These are phyloP conservation scores for Hanseniaspora singularis DNA, from an alignment of 805 yeast genomes.

Conservation along the genomic window DNA sequence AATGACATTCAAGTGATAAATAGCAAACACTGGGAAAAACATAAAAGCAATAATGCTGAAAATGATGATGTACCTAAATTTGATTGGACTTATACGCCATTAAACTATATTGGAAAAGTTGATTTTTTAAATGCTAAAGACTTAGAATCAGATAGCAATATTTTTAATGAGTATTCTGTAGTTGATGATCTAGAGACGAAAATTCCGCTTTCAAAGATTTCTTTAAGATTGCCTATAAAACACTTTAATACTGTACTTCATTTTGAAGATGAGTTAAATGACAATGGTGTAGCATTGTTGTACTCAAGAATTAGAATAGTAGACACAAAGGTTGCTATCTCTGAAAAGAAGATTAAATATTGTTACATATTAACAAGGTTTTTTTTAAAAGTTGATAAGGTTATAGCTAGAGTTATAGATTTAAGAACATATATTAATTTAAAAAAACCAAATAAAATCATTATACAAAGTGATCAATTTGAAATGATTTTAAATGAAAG, in stretches of 20 bases:
- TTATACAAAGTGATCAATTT: conserved; percentile 30
- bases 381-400: conserved; percentile 82
- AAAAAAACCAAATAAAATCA: conserved; percentile 9
- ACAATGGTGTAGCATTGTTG: conserved; percentile 77
- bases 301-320: conserved; percentile 78
- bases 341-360: conserved; percentile 9
- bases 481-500: background rate
- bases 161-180: too few species aligned
- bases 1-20: conserved; percentile 65
- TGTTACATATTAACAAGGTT: conserved; percentile 56
- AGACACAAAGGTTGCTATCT: conserved; percentile 48
- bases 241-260: conserved; percentile 81
- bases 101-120: conserved; percentile 52
- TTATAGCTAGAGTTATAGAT: conserved; percentile 70
- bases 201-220: conserved; percentile 62
- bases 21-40: conserved; percentile 30
- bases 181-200: too few species aligned
- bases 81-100: conserved; percentile 92
- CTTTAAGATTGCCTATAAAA: conserved; percentile 69
- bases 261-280: conserved; percentile 92
- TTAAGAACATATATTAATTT: conserved; percentile 70
- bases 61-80: conserved; percentile 55
- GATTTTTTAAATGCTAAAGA: conserved; percentile 8
- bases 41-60: conserved; percentile 21
- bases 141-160: conserved; percentile 10